Evolutionary conservation across 345 rosid species (phyloP).

Genomic region (Hevea brasiliensis): DNA sequence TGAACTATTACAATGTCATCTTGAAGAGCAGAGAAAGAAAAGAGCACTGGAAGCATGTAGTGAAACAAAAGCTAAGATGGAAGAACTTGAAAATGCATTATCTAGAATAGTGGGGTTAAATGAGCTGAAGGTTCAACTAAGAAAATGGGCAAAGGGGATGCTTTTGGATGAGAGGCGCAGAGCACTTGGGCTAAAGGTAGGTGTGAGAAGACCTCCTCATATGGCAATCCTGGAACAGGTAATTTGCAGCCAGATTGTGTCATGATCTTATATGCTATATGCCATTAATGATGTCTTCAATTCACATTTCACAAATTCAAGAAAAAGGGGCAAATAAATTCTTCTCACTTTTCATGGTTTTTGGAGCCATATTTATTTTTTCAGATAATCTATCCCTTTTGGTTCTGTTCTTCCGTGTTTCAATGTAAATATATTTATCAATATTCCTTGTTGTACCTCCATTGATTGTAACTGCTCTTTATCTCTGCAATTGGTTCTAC

Average conservation of each 20-base stretch:
- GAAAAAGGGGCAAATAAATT: neutral
- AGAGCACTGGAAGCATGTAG: conserved; percentile 76
- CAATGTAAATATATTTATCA: neutral
- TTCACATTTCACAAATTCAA: neutral
- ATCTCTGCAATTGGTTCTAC: neutral
- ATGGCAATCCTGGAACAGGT: conserved; percentile 99
- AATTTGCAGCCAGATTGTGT: neutral
- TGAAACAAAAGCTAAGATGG: conserved; percentile 86
- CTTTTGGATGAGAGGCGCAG: conserved; percentile 95
- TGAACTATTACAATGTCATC: conserved; percentile 52
- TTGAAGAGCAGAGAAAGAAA: conserved; percentile 80
- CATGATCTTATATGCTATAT: neutral
- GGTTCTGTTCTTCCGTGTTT: conserved; percentile 1
- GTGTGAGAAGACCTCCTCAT: conserved; percentile 85
- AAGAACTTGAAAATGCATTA: conserved; percentile 77
- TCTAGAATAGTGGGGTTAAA: conserved; percentile 70
- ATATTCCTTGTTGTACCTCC: neutral
- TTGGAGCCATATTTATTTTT: neutral
- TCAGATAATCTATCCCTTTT: conserved; percentile 6
- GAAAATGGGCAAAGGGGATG: conserved; percentile 99
- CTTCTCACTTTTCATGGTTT: neutral
- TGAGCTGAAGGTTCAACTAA: conserved; percentile 80
- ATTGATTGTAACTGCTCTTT: neutral
- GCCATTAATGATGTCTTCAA: neutral
- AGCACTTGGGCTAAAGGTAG: conserved; percentile 87